Percentiles rank a stretch among this genome's conserved stretches.
phyloP scores from a whole-genome alignment of 257 asterid species.

The Striga asiatica region DNA sequence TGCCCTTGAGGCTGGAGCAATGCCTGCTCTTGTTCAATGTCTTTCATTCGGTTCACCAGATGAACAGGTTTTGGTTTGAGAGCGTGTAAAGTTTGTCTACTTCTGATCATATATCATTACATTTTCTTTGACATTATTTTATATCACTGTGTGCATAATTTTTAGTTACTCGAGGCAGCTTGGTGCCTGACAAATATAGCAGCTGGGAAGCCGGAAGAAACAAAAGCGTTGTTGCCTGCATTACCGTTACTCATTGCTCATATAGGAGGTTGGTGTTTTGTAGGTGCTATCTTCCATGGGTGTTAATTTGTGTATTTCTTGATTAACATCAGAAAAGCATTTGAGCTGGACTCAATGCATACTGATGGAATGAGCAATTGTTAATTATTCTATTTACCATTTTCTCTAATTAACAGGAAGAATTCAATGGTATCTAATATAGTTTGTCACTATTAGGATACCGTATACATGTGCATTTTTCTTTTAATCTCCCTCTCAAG shows the following conservation, averaged over 20 bases:
- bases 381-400: too few species aligned
- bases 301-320: background rate
- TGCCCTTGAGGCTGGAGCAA: constrained; percentile 69
- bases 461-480: too few species aligned
- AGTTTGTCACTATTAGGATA: too few species aligned
- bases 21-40: constrained; percentile 66
- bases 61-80: constrained; percentile 89
- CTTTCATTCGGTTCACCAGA: constrained; percentile 90
- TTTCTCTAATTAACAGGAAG: too few species aligned
- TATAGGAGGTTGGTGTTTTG: constrained; percentile 68
- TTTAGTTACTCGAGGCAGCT: constrained; percentile 94
- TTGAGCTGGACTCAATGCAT: background rate
- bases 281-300: constrained; percentile 9
- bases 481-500: too few species aligned
- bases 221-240: constrained; percentile 77
- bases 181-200: constrained; percentile 99
- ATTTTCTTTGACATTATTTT: background rate
- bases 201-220: constrained; percentile 92
- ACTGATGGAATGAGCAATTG: background rate
- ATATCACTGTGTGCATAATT: constrained; percentile 3
- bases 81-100: constrained; percentile 4
- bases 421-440: too few species aligned
- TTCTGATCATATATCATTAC: background rate
- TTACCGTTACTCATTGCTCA: constrained; percentile 91
- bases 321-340: background rate